Percentiles rank a stretch among this genome's conserved stretches.
Evolutionary conservation across 2,329 filamentous ascomycete species (phyloP).

Genomic region (Ophiostoma montium): DNA sequence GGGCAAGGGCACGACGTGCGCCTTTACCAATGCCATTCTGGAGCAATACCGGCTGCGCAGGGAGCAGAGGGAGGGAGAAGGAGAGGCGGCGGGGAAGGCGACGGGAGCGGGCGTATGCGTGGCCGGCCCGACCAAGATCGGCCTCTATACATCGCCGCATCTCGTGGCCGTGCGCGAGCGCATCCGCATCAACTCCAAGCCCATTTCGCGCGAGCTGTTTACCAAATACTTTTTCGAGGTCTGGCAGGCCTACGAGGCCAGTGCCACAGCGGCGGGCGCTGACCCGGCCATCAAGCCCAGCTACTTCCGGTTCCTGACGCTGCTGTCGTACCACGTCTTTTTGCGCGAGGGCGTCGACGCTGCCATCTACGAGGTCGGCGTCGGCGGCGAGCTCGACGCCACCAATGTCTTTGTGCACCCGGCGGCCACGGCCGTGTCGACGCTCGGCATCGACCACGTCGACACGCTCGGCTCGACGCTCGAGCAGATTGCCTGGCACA

Average conservation of each 20-base stretch:
- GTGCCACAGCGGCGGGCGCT: conserved; percentile 17
- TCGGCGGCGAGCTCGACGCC: conserved; percentile 54
- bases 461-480: conserved; percentile 46
- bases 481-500: conserved; percentile 58
- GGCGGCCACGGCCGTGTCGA: conserved; percentile 45
- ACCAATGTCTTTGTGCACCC: conserved; percentile 50
- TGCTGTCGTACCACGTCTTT: conserved; percentile 56
- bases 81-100: no score
- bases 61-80: not conserved
- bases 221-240: conserved; percentile 54
- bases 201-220: conserved; percentile 44
- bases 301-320: conserved; percentile 48
- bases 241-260: conserved; percentile 34
- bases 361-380: conserved; percentile 52
- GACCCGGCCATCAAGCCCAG: conserved; percentile 30
- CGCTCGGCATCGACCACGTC: conserved; percentile 57
- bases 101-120: no score
- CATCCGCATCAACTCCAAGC: conserved; percentile 45
- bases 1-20: conserved; percentile 61
- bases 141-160: conserved; percentile 57
- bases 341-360: conserved; percentile 46
- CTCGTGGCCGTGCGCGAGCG: conserved; percentile 53
- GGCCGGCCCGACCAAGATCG: conserved; percentile 31
- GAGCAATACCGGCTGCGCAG: conserved; percentile 27
- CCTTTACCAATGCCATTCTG: conserved; percentile 51